Evolutionary conservation across 257 asterid species (phyloP).

Genomic region (Verbascum thapsus): DNA sequence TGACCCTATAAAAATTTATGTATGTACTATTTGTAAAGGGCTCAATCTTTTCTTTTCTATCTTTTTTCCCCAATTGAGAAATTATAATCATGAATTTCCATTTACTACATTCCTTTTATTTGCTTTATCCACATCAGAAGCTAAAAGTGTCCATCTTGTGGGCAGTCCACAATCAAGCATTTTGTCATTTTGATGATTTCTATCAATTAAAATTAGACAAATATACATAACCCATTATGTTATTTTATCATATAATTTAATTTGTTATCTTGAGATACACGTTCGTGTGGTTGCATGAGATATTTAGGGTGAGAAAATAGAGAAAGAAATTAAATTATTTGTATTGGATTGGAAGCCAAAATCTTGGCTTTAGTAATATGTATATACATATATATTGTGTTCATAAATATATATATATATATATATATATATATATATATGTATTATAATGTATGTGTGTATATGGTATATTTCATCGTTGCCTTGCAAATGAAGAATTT

Average conservation of each 20-base stretch:
- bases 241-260: conserved; percentile 4
- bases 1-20: conserved; percentile 3
- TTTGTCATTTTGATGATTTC: conserved; percentile 9
- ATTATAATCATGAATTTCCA: conserved; percentile 17
- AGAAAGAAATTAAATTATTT: conserved; percentile 38
- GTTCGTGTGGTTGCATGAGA: conserved; percentile 44
- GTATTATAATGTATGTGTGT: too few relatives aligned
- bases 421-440: conserved; percentile 15
- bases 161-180: conserved; percentile 12
- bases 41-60: conserved; percentile 3
- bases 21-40: not conserved
- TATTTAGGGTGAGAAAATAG: conserved; percentile 12
- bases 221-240: conserved; percentile 19
- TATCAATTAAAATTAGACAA: conserved; percentile 11
- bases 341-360: conserved; percentile 53
- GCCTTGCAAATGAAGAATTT: conserved; percentile 56
- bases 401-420: not conserved
- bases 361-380: conserved; percentile 41
- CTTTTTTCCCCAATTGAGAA: conserved; percentile 22
- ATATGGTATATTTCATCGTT: conserved; percentile 20
- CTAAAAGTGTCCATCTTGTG: conserved; percentile 16
- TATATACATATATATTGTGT: conserved; percentile 9
- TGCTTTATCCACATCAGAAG: conserved; percentile 7
- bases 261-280: conserved; percentile 40
- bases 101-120: conserved; percentile 8